phyloP scores from a whole-genome alignment of 1,284 basidiomycete species.

The Psilocybe mexicana region DNA sequence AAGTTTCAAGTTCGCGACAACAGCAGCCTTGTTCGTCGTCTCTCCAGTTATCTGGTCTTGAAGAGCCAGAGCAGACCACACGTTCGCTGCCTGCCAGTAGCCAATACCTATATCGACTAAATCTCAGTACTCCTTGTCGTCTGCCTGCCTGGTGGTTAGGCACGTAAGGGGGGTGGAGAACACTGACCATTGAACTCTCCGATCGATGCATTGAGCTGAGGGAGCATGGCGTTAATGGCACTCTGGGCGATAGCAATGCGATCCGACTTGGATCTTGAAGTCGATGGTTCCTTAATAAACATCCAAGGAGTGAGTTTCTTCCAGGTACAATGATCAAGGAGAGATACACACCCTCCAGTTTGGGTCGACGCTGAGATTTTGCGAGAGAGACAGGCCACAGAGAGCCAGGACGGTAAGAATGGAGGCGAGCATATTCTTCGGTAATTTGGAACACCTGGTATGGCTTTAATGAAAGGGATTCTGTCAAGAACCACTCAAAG shows the following conservation, averaged over 20 bases:
- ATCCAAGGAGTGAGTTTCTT: not conserved
- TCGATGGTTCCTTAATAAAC: not conserved
- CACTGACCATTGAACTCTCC: constrained; percentile 42
- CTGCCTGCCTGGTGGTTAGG: not conserved
- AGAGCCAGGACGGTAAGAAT: not conserved
- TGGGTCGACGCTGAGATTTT: not conserved
- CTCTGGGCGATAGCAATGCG: constrained; percentile 41
- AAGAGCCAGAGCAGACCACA: constrained; percentile 46
- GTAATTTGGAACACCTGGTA: no score
- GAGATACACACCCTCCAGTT: constrained; percentile 5
- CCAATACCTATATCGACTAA: constrained; percentile 35
- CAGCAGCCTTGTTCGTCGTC: constrained; percentile 35
- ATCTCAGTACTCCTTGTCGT: not conserved
- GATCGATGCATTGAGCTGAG: constrained; percentile 34
- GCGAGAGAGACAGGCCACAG: constrained; percentile 1
- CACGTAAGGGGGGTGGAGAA: not conserved
- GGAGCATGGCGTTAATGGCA: constrained; percentile 41
- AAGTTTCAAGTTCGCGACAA: constrained; percentile 41
- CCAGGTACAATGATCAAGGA: not conserved
- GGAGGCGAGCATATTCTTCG: not conserved
- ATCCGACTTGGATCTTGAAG: constrained; percentile 23
- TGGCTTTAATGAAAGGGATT: not conserved
- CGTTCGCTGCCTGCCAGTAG: constrained; percentile 53
- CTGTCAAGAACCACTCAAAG: not conserved
- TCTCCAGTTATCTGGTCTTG: constrained; percentile 40